phyloP scores from a whole-genome alignment of 352 stramenopile species.

The Phytophthora aleatoria region DNA sequence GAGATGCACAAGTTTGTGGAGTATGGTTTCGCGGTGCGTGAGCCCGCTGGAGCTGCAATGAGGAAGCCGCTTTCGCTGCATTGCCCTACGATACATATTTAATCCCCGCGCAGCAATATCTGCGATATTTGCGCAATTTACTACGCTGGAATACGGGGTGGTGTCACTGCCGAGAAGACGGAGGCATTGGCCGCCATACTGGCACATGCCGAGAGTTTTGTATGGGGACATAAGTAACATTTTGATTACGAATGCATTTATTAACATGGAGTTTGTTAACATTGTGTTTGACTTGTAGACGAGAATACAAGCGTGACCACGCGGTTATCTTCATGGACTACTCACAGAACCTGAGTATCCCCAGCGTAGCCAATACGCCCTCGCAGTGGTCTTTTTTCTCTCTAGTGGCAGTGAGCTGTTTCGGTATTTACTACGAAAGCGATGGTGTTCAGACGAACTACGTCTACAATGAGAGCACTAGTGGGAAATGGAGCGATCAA shows the following conservation, averaged over 20 bases:
- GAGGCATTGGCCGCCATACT: slow-evolving; percentile 9
- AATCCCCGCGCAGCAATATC: slow-evolving; percentile 20
- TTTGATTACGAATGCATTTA: not conserved
- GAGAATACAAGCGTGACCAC: slow-evolving; percentile 17
- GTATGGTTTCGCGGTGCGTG: not conserved
- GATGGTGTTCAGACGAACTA: slow-evolving; percentile 16
- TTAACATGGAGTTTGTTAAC: not conserved
- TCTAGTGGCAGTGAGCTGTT: slow-evolving; percentile 9
- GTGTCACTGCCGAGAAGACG: slow-evolving; percentile 5
- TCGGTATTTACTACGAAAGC: slow-evolving; percentile 23
- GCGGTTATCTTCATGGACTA: slow-evolving; percentile 27
- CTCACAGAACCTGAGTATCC: slow-evolving; percentile 24
- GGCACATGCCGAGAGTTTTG: slow-evolving; percentile 8
- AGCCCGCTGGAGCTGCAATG: slow-evolving; percentile 11
- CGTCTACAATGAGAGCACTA: slow-evolving; percentile 17
- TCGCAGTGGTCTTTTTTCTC: slow-evolving; percentile 30
- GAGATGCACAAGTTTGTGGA: slow-evolving; percentile 24
- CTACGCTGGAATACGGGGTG: not conserved
- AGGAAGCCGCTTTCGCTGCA: slow-evolving; percentile 10
- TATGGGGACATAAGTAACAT: not conserved
- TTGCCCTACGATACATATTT: slow-evolving; percentile 12
- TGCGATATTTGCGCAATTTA: slow-evolving; percentile 22
- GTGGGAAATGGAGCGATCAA: slow-evolving; percentile 26
- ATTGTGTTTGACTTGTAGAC: slow-evolving; percentile 1
- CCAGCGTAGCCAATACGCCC: slow-evolving; percentile 9